Evolutionary conservation across 106 monocot genomes (phyloP).

Genomic region (Amphibolis antarctica): DNA sequence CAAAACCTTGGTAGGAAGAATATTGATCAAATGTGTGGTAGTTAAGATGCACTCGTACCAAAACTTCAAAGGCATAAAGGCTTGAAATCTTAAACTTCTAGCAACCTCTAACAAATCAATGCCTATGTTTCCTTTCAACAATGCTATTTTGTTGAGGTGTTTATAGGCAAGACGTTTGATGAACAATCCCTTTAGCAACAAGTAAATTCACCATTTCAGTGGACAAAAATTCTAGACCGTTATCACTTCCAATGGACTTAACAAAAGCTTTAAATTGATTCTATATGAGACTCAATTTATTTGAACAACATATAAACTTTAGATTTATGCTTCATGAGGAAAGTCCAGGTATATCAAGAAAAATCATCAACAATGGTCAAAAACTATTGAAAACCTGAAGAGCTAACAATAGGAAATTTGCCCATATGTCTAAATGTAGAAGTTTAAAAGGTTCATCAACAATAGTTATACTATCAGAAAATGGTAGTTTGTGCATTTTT

Average conservation of each 20-base stretch:
- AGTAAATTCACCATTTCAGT: background rate
- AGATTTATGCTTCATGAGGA: background rate
- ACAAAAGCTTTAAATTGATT: background rate
- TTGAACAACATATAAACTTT: background rate
- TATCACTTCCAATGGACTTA: background rate
- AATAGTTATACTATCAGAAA: background rate
- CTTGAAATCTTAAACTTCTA: background rate
- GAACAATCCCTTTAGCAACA: background rate
- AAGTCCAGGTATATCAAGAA: slow-evolving; percentile 5
- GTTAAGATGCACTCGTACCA: background rate
- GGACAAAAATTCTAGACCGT: background rate
- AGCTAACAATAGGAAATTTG: background rate
- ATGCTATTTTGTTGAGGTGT: slow-evolving; percentile 2
- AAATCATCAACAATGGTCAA: slow-evolving; percentile 14
- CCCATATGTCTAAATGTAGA: background rate
- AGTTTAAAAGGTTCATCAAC: background rate
- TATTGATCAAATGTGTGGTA: background rate
- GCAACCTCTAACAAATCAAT: background rate
- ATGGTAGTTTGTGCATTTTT: background rate
- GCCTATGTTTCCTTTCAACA: background rate
- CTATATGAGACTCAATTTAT: background rate
- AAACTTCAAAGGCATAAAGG: background rate
- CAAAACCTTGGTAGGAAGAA: background rate
- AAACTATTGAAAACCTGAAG: slow-evolving; percentile 8
- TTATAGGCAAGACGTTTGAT: background rate